phyloP scores from a whole-genome alignment of 306 rosid genomes.

The Lathyrus sativus region DNA sequence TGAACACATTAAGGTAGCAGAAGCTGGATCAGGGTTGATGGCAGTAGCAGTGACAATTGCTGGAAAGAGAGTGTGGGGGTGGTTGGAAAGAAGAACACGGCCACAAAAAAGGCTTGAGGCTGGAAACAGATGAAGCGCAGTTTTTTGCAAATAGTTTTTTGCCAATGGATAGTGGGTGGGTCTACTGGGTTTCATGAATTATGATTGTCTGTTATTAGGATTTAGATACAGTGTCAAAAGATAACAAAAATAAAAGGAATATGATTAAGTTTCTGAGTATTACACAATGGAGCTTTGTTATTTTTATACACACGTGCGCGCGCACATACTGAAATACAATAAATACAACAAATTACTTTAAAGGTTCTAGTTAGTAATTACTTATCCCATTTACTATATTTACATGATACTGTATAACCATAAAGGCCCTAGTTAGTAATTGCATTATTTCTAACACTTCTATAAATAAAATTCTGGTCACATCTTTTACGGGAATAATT shows the following conservation, averaged over 20 bases:
- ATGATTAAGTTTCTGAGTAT: background rate
- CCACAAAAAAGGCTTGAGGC: conserved; percentile 1
- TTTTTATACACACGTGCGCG: background rate
- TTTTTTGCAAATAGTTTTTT: background rate
- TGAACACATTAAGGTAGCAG: background rate
- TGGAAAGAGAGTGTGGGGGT: background rate
- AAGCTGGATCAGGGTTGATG: background rate
- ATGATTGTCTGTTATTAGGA: background rate
- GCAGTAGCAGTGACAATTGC: background rate
- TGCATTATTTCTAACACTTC: background rate
- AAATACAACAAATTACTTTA: background rate
- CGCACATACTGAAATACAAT: background rate
- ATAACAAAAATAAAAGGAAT: background rate
- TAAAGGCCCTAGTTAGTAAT: too few relatives aligned
- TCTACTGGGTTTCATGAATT: background rate
- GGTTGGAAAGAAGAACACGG: background rate
- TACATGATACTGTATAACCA: too few relatives aligned
- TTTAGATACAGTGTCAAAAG: background rate
- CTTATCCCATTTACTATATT: too few relatives aligned
- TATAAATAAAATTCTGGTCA: background rate
- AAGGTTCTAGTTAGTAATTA: too few relatives aligned
- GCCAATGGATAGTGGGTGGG: background rate
- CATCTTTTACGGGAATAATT: background rate
- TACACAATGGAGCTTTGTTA: background rate
- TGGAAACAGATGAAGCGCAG: background rate